Evolutionary conservation across 257 asterid genomes (phyloP).

Genomic region (Fraxinus pennsylvanica): DNA sequence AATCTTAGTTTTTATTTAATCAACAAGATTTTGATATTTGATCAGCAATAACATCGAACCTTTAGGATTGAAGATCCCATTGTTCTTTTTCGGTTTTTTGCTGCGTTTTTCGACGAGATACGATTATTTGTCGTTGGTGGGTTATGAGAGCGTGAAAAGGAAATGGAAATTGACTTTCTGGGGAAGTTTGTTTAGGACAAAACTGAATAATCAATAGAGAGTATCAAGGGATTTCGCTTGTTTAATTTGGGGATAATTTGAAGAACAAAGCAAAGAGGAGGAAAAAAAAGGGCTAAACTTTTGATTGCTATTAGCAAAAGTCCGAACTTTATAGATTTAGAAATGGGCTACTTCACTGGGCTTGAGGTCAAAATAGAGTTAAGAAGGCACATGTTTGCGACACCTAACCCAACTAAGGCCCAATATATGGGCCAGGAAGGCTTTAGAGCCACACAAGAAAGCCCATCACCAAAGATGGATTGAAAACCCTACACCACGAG

Average conservation of each 20-base stretch:
- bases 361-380: not conserved
- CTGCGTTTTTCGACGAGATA: not conserved
- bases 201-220: not conserved
- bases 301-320: not conserved
- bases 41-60: not conserved
- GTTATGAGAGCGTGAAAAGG: not conserved
- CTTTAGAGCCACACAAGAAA: not conserved
- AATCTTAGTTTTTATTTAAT: not conserved
- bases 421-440: not conserved
- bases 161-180: not conserved
- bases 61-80: not conserved
- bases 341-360: not conserved
- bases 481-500: too few species aligned
- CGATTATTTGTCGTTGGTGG: not conserved
- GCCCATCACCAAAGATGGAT: not conserved
- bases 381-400: too few species aligned
- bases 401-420: not conserved
- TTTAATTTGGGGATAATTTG: not conserved
- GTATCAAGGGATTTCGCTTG: not conserved
- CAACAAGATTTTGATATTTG: not conserved
- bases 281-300: not conserved
- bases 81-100: not conserved
- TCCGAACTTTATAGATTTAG: too few species aligned
- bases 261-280: not conserved
- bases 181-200: not conserved